Conservation (phyloP, 139 green algal species). For the Yamagishiella unicocca region DNA sequence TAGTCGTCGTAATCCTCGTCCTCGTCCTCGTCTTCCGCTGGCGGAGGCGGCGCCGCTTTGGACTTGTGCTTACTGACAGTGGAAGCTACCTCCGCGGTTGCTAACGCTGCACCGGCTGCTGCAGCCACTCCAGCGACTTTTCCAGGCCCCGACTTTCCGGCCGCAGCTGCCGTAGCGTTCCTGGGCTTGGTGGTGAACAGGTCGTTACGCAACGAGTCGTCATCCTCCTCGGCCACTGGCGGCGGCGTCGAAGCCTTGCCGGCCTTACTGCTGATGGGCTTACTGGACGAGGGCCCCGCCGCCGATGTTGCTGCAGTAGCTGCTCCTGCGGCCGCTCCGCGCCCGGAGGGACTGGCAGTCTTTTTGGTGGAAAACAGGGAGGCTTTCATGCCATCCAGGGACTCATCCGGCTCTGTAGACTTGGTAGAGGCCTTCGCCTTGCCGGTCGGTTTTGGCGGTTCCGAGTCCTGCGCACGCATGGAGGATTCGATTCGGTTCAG, state of each 20-base stretch:
- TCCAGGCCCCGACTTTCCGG: not conserved
- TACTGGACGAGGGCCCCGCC: slow-evolving; percentile 14
- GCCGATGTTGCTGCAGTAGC: not conserved
- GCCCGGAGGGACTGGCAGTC: not conserved
- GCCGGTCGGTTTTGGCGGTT: not conserved
- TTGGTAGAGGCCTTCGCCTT: too few relatives aligned
- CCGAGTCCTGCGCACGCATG: slow-evolving; percentile 12
- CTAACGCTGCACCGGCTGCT: not conserved
- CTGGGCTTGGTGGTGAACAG: slow-evolving; percentile 33
- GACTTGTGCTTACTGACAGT: not conserved
- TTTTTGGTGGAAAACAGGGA: slow-evolving; percentile 33
- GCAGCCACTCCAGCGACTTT: too few relatives aligned
- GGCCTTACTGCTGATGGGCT: not conserved
- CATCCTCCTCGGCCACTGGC: slow-evolving; percentile 13
- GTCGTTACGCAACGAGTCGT: slow-evolving; percentile 7
- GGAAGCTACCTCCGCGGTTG: not conserved
- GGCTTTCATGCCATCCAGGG: slow-evolving; percentile 34
- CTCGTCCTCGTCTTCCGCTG: not conserved
- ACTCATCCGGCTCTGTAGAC: not conserved
- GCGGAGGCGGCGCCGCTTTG: not conserved
- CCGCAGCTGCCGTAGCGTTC: too few relatives aligned
- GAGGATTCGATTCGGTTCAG: not conserved
- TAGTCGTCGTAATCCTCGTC: slow-evolving; percentile 46
- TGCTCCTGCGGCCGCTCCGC: not conserved
- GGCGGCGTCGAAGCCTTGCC: not conserved